Evolutionary conservation across 2,329 filamentous ascomycete genomes (phyloP).

Genomic region (Teratosphaeria viscida): DNA sequence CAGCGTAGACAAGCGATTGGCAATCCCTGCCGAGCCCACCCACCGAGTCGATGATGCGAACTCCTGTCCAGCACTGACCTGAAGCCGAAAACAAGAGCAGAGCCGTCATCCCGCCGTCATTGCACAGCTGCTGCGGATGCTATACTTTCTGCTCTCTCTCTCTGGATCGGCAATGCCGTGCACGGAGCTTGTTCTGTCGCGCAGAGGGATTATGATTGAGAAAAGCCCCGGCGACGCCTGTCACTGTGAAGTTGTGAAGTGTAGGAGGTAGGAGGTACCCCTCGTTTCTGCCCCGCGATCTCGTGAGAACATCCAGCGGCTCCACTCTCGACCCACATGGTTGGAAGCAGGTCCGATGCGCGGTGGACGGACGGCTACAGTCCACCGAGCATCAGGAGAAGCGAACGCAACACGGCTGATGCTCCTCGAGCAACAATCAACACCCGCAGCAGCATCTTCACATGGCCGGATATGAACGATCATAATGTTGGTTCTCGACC

Average conservation of each 20-base stretch:
- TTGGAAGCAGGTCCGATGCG: neutral
- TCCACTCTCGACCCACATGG: neutral
- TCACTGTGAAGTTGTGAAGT: neutral
- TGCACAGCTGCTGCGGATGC: neutral
- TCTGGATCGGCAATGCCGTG: neutral
- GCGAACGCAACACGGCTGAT: neutral
- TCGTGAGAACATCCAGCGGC: neutral
- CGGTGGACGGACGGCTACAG: neutral
- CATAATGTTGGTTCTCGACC: neutral
- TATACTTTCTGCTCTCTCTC: neutral
- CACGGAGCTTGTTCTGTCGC: neutral
- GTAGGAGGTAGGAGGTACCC: neutral
- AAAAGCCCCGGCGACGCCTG: neutral
- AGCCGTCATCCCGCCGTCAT: constrained; percentile 3
- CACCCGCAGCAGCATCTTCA: neutral
- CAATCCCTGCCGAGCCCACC: neutral
- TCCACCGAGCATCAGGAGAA: neutral
- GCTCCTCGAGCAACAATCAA: neutral
- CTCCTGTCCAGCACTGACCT: neutral
- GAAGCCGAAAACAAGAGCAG: neutral
- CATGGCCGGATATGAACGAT: neutral
- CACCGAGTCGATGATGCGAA: neutral
- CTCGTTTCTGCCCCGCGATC: neutral
- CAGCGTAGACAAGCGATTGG: neutral
- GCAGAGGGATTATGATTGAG: neutral